Percentiles rank a stretch among this genome's conserved stretches.
Evolutionary conservation across 305 asterid species (phyloP).

Genomic region (Withania somnifera): DNA sequence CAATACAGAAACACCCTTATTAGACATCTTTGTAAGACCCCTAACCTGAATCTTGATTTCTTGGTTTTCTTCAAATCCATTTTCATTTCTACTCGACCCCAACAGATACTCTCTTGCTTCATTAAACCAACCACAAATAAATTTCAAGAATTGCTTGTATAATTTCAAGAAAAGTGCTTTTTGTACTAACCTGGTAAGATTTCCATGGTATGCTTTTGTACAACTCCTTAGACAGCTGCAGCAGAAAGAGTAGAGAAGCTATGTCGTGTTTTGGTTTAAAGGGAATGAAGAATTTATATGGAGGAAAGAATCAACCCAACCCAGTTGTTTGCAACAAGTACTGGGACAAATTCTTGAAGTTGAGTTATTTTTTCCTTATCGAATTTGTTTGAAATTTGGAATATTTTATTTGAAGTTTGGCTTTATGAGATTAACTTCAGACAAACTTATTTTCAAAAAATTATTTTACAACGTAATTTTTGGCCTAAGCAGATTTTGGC

Average conservation of each 20-base stretch:
- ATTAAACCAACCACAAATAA: neutral
- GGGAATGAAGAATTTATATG: neutral
- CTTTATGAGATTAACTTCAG: no score
- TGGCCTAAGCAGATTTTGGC: no score
- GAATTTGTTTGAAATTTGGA: no score
- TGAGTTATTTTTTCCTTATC: no score
- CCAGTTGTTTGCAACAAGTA: neutral
- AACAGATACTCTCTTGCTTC: constrained; percentile 21
- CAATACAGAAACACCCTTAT: constrained; percentile 30
- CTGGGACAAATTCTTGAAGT: neutral
- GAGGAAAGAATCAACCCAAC: constrained; percentile 2
- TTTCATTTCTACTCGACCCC: neutral
- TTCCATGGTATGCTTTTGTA: neutral
- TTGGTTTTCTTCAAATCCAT: neutral
- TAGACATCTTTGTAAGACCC: constrained; percentile 25
- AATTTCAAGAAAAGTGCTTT: neutral
- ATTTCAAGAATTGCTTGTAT: neutral
- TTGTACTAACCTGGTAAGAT: constrained; percentile 1
- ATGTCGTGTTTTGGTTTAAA: neutral
- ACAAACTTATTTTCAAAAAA: no score
- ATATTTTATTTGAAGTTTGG: no score
- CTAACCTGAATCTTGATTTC: constrained; percentile 31
- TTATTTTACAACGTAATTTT: no score
- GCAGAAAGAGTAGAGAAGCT: neutral
- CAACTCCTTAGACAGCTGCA: neutral